These are phyloP conservation scores for Trypanosomatidae sp. DNA, from an alignment of 208 protist species.

Conservation along the genomic window DNA sequence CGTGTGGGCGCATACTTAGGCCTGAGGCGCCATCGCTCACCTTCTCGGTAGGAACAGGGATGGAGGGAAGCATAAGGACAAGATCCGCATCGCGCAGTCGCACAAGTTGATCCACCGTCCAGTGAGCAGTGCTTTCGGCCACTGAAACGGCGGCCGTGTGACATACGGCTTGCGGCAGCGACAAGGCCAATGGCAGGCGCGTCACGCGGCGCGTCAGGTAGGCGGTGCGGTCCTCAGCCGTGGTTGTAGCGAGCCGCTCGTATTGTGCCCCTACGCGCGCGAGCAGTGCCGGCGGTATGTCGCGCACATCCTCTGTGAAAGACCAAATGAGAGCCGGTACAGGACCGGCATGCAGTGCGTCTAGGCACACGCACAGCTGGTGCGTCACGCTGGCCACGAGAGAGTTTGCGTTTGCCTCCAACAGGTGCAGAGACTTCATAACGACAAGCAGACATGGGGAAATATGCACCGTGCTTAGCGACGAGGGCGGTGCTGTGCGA, in stretches of 20 bases:
- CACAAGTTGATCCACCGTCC: constrained; percentile 17
- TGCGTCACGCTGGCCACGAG: constrained; percentile 40
- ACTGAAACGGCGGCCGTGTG: constrained; percentile 8
- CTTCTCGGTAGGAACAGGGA: not conserved
- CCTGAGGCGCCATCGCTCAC: not conserved
- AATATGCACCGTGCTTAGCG: not conserved
- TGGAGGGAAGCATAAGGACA: not conserved
- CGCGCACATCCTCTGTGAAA: constrained; percentile 16
- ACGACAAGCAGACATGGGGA: constrained; percentile 34
- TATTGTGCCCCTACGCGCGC: constrained; percentile 25
- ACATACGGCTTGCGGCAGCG: not conserved
- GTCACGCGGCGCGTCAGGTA: constrained; percentile 20
- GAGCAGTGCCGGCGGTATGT: constrained; percentile 7
- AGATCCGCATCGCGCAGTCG: constrained; percentile 6
- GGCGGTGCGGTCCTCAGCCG: constrained; percentile 28
- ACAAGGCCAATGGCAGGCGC: not conserved
- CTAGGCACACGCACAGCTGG: constrained; percentile 46
- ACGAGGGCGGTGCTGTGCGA: not conserved
- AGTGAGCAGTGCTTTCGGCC: constrained; percentile 26
- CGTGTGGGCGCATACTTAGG: not conserved
- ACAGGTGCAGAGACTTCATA: constrained; percentile 48
- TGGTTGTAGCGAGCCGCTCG: constrained; percentile 25
- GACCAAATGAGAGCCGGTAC: constrained; percentile 23
- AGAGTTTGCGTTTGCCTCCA: constrained; percentile 32
- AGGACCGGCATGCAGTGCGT: constrained; percentile 24